Evolutionary conservation across 2,329 filamentous ascomycete species (phyloP), one percentile per base, ranked within the genome.

Genomic region (Ophiobolus disseminans): DNA sequence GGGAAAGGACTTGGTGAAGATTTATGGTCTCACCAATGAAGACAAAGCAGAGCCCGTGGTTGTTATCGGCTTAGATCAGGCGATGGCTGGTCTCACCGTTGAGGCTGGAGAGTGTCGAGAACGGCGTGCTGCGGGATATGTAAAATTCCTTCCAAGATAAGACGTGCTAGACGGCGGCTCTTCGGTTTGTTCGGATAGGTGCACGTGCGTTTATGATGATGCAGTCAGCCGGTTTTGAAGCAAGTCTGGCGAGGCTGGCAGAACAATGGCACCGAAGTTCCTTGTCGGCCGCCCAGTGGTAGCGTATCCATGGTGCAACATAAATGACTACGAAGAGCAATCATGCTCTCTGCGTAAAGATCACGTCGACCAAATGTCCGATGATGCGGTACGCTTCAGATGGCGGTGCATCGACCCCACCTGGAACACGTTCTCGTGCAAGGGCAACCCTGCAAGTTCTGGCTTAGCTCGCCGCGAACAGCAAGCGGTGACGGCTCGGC

Each of bases 111-210:
- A 54, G 45, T 19, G 49, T 43, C 42, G 45, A 40, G 40, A 54
- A 48, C 11, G 31, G 51, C 34, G 34, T 37, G 59, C 62, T 67
- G 65, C 65, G 65, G 40, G 52, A 57, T 44, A 49, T 65, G 65
- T 60, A 40, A 46, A 50, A 55, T 40, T 55, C 53, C 59, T 67
- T 65, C 65, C 63, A 50, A 51, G 63, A 66, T 58, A 63, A 65
- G 64, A 48, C 40, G 45, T 57, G 50, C 59, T 53, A 58, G 43
- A 57, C 46, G 64, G 58, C 42, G 48, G 41, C 46, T 62, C 45
- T 60, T 55, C 58, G 63, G 58, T 53, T 59, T 45, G 53, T 41
- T 50, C 60, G 54, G 57, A 41, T 34, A 37, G 28, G 20, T 53
- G 62, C 61, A 63, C 62, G 60, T 65, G 58, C 62, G 23, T 32